These are phyloP conservation scores for Colletotrichum zoysiae DNA, from an alignment of 2,329 filamentous ascomycete species.

Conservation along the genomic window DNA sequence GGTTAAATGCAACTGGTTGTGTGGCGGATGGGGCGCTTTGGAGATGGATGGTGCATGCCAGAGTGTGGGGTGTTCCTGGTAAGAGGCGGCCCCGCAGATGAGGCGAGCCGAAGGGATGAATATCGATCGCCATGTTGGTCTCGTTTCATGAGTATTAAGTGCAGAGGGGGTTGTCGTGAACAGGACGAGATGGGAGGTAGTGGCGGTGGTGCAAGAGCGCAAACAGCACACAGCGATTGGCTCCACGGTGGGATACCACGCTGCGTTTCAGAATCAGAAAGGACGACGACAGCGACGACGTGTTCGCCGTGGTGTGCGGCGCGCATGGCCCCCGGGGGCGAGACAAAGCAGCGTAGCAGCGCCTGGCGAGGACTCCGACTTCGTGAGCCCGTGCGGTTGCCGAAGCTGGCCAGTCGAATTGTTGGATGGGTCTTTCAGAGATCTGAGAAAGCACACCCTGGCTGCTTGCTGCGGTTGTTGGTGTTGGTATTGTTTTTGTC, in stretches of 20 bases:
- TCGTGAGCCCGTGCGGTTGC: conserved; percentile 26
- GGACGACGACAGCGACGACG: conserved; percentile 1
- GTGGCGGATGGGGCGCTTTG: background rate
- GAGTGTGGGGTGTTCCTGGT: conserved; percentile 6
- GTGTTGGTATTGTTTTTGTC: background rate
- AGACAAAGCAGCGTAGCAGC: conserved; percentile 3
- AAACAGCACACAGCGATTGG: conserved; percentile 28
- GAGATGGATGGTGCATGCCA: background rate
- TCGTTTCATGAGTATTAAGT: conserved; percentile 33
- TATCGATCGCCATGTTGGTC: background rate
- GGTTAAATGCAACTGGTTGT: background rate
- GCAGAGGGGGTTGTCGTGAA: conserved; percentile 6
- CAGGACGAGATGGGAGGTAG: background rate
- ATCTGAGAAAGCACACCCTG: background rate
- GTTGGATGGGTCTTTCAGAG: background rate
- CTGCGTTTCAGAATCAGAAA: conserved; percentile 28
- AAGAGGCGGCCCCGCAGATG: background rate
- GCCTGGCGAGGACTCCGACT: conserved; percentile 22
- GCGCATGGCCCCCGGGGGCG: conserved; percentile 12
- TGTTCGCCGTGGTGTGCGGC: conserved; percentile 24
- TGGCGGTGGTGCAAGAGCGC: background rate
- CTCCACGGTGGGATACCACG: conserved; percentile 17
- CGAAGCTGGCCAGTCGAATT: conserved; percentile 1
- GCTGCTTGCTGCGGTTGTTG: background rate
- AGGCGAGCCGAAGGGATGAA: conserved; percentile 12